phyloP scores from a whole-genome alignment of 805 yeast genomes.

The Starmerella cellae region DNA sequence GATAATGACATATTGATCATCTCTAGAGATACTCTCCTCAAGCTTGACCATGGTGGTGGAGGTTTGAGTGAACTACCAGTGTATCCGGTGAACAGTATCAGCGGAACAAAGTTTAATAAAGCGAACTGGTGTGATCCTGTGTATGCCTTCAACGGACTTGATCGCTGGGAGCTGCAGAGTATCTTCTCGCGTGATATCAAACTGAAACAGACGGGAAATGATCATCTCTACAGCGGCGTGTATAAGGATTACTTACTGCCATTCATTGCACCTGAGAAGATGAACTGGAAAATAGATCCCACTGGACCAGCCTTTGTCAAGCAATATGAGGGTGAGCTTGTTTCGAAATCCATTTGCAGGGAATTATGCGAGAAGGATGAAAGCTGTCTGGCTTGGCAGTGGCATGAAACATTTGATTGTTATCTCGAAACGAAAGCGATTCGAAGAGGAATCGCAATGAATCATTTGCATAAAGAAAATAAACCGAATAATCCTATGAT shows the following conservation, averaged over 20 bases:
- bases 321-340: not conserved
- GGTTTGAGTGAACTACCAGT: too few species aligned
- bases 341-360: conserved; percentile 12
- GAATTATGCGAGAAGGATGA: conserved; percentile 10
- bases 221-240: conserved; percentile 14
- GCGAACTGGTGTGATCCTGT: conserved; percentile 11
- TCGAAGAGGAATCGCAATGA: conserved; percentile 14
- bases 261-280: conserved; percentile 13
- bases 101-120: not conserved
- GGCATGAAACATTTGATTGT: conserved; percentile 13
- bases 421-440: conserved; percentile 8
- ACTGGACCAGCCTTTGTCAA: conserved; percentile 1
- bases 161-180: conserved; percentile 13
- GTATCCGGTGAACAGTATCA: conserved; percentile 1
- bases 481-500: conserved; percentile 1
- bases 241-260: conserved; percentile 26
- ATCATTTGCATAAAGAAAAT: conserved; percentile 6
- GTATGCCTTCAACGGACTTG: conserved; percentile 2
- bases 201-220: not conserved
- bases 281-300: conserved; percentile 20
- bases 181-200: conserved; percentile 9
- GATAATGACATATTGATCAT: not conserved
- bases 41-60: not conserved
- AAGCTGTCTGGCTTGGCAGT: conserved; percentile 17
- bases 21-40: not conserved